Evolutionary conservation across 495 filamentous ascomycete genomes (phyloP).

Genomic region (Geopyxis carbonaria): DNA sequence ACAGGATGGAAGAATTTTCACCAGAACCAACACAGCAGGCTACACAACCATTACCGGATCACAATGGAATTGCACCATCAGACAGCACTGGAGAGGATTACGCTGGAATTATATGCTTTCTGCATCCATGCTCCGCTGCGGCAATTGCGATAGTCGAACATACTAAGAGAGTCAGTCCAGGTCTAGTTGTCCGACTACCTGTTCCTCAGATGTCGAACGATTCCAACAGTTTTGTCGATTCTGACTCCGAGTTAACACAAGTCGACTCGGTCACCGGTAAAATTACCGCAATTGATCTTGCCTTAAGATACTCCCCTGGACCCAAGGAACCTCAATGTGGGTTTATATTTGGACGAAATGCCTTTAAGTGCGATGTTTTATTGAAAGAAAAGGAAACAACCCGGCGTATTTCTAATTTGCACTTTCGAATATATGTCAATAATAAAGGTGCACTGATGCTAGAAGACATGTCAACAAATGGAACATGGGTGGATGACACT

Average conservation of each 20-base stretch:
- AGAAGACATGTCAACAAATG: conserved; percentile 81
- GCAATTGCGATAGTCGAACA: conserved; percentile 49
- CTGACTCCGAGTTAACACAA: not conserved
- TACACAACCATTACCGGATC: conserved; percentile 69
- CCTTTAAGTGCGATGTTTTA: conserved; percentile 52
- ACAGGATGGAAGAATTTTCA: too few species aligned
- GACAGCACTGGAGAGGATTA: conserved; percentile 64
- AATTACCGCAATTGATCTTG: conserved; percentile 5
- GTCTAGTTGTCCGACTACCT: conserved; percentile 38
- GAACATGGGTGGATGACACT: conserved; percentile 62
- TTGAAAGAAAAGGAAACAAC: conserved; percentile 33
- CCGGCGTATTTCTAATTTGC: conserved; percentile 62
- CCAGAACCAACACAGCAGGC: conserved; percentile 33
- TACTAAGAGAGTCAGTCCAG: conserved; percentile 33
- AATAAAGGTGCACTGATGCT: conserved; percentile 67
- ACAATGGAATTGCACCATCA: conserved; percentile 57
- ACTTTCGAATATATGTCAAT: conserved; percentile 84
- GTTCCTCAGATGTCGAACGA: not conserved
- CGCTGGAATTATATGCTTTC: conserved; percentile 72
- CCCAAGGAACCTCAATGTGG: conserved; percentile 42
- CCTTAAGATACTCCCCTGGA: not conserved
- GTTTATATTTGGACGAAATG: conserved; percentile 73
- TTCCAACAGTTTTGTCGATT: not conserved
- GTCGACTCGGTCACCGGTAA: not conserved
- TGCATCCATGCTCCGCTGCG: conserved; percentile 57